A percentile compares a stretch with the other conserved stretches of the same genome.
These are phyloP conservation scores for Symbiotaphrina buchneri DNA, from an alignment of 495 filamentous ascomycete genomes.

Conservation along the genomic window DNA sequence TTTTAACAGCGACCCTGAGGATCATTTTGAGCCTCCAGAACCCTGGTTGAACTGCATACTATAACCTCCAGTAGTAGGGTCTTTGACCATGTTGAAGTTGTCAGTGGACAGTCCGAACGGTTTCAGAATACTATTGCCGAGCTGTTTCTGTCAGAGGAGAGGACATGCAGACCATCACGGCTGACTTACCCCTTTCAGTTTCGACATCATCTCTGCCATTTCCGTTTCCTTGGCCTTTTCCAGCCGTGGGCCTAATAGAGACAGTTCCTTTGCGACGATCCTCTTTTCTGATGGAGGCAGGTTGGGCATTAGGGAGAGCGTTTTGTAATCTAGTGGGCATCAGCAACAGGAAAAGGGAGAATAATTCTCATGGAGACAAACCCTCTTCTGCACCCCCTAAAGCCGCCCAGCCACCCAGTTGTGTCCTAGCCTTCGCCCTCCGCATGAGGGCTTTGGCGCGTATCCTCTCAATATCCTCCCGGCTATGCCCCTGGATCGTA, in stretches of 20 bases:
- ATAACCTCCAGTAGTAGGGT: slow-evolving; percentile 75
- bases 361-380: background rate
- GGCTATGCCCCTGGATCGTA: slow-evolving; percentile 10
- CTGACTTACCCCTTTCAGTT: slow-evolving; percentile 57
- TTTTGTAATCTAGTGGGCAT: slow-evolving; percentile 10
- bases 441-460: slow-evolving; percentile 69
- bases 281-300: slow-evolving; percentile 39
- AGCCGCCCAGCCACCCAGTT: slow-evolving; percentile 54
- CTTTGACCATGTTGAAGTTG: slow-evolving; percentile 82
- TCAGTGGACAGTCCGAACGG: slow-evolving; percentile 86
- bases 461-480: slow-evolving; percentile 50
- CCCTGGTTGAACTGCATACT: slow-evolving; percentile 63
- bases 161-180: background rate
- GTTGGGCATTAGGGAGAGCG: slow-evolving; percentile 18
- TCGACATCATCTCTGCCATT: slow-evolving; percentile 89
- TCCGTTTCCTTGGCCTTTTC: slow-evolving; percentile 64
- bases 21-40: no score
- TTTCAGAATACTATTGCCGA: slow-evolving; percentile 79
- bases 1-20: no score
- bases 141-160: slow-evolving; percentile 13
- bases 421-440: slow-evolving; percentile 51
- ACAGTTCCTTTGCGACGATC: slow-evolving; percentile 40
- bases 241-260: slow-evolving; percentile 36
- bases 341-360: background rate
- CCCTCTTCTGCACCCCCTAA: slow-evolving; percentile 58